Base-by-base conservation (phyloP, 345 rosid genomes). In the Salix koriyanagi region DNA sequence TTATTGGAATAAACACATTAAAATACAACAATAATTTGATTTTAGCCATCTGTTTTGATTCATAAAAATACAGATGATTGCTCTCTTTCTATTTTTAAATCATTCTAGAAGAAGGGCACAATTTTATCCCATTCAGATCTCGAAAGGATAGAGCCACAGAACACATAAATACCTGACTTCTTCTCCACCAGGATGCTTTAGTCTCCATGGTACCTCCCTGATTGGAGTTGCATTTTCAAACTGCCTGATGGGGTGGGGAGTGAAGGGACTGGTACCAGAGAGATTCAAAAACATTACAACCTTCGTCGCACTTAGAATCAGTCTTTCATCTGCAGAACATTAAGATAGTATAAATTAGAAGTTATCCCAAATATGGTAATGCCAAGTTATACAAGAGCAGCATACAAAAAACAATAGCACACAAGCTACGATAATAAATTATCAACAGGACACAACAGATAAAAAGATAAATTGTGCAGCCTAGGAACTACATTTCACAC, bases 281-380 rank as follows among this genome's bases (percentile, higher is more conserved):
- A 11, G 4, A 28, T 16, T 9, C 32, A 4, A 12, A 10, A 30
- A 41, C 16, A 34, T 39, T 71, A 54, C 19, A 36, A 69, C 48
- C 46, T 80, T 71, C 46, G 74, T 64, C 39, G 32, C n/a, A 56
- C 6, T 28, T 41, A 34, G 7, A 65, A 26, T 26, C 79, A 46
- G 54, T 56, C 68, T 54, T 72, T 46, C 69, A 73, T 67, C 89
- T 86, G 85, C 79, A 58, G 30, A 75, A 73, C 72, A 80, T 69
- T 70, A 71, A 79, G 13, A 79, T 73, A 30, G 7, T 15, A 14
- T 25, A 68, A 41, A 68, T 77, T 70, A 79, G 71, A 46, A 56
- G 67, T 52, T 73, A 75, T 66, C 54, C 30, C 16, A 32, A 30
- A 60, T 73, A 46, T 39, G 72, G 39, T 37, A 78, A 34, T 37